phyloP scores from a whole-genome alignment of 2,329 filamentous ascomycete genomes.

The Rachicladosporium sp. region DNA sequence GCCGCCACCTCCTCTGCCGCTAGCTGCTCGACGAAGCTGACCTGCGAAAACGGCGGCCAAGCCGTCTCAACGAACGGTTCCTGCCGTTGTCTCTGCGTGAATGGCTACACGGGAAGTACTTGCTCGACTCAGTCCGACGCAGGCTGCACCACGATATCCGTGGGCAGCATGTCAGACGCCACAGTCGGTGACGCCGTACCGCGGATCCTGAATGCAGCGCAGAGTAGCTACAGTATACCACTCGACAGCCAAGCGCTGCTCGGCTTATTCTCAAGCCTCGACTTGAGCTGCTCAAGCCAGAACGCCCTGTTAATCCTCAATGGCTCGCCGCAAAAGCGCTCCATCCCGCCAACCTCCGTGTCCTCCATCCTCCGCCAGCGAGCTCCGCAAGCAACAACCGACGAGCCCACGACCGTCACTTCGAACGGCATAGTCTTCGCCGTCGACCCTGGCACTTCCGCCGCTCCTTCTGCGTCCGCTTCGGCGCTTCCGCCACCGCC shows the following conservation, averaged over 20 bases:
- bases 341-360: slow-evolving; percentile 1
- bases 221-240: slow-evolving; percentile 61
- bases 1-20: slow-evolving; percentile 13
- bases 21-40: slow-evolving; percentile 47
- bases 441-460: slow-evolving; percentile 5
- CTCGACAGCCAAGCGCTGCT: slow-evolving; percentile 59
- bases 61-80: slow-evolving; percentile 51
- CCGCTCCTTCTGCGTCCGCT: slow-evolving; percentile 6
- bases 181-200: slow-evolving; percentile 74
- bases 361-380: slow-evolving; percentile 12
- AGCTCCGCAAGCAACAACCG: neutral
- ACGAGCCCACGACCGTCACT: slow-evolving; percentile 16
- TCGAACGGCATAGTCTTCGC: slow-evolving; percentile 22
- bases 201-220: slow-evolving; percentile 53
- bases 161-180: slow-evolving; percentile 39
- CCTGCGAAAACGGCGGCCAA: slow-evolving; percentile 69
- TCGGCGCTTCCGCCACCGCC: slow-evolving; percentile 10
- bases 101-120: slow-evolving; percentile 63
- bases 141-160: slow-evolving; percentile 43
- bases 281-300: slow-evolving; percentile 72
- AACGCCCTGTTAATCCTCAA: slow-evolving; percentile 83
- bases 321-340: slow-evolving; percentile 25
- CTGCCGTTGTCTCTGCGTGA: slow-evolving; percentile 80
- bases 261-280: slow-evolving; percentile 60
- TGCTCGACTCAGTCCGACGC: slow-evolving; percentile 41